phyloP scores from a whole-genome alignment of 2,329 filamentous ascomycete genomes.

The Myotisia sp. region DNA sequence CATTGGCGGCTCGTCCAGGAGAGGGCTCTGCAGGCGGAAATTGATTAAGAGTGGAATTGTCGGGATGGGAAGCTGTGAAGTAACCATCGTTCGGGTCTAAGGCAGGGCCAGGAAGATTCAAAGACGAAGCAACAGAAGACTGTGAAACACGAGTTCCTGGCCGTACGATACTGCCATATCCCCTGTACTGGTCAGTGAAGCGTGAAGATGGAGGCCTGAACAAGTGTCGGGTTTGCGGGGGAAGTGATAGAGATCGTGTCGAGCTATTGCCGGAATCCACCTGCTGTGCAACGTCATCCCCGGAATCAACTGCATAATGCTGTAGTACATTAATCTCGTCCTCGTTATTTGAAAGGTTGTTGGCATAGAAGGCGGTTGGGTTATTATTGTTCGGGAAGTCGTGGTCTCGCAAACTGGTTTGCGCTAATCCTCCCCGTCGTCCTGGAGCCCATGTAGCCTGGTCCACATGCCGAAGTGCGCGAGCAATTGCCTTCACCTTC shows the following conservation, averaged over 20 bases:
- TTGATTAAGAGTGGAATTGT: conserved; percentile 1
- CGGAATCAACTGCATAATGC: neutral
- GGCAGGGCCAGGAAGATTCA: conserved; percentile 50
- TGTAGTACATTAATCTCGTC: conserved; percentile 2
- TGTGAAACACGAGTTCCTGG: conserved; percentile 32
- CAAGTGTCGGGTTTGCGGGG: conserved; percentile 26
- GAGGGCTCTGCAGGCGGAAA: conserved; percentile 9
- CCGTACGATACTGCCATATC: conserved; percentile 51
- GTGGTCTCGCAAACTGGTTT: conserved; percentile 2
- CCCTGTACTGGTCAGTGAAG: conserved; percentile 28
- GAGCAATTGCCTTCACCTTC: conserved; percentile 67
- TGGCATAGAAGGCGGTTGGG: neutral
- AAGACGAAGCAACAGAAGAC: conserved; percentile 32
- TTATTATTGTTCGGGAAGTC: neutral
- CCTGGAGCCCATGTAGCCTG: conserved; percentile 41
- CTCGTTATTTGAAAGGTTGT: neutral
- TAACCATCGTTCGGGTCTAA: conserved; percentile 31
- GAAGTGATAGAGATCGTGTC: conserved; percentile 14
- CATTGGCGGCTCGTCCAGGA: too few relatives aligned
- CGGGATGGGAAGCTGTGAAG: conserved; percentile 8
- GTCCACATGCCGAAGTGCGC: conserved; percentile 51
- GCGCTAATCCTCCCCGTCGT: conserved; percentile 19
- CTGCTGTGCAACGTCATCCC: neutral
- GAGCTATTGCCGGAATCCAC: neutral
- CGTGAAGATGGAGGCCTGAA: conserved; percentile 22